These are phyloP conservation scores for Trichocladium antarcticum DNA, from an alignment of 495 filamentous ascomycete genomes.

Conservation along the genomic window DNA sequence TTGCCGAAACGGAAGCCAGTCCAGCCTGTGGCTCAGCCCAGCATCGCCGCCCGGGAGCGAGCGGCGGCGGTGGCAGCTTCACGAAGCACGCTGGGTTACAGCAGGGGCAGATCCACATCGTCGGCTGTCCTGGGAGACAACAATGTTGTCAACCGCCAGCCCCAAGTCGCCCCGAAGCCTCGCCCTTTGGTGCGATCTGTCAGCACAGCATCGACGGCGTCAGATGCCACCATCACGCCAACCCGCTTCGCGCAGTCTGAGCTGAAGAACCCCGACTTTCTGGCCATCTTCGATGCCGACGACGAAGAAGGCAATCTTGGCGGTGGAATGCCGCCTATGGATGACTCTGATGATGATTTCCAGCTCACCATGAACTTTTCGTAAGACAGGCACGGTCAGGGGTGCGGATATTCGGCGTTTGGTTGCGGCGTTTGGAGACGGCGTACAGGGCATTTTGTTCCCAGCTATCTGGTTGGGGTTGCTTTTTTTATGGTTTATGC, in stretches of 20 bases:
- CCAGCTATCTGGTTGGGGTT: background rate
- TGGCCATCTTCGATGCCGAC: conserved; percentile 36
- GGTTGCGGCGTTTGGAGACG: background rate
- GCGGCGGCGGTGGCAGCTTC: conserved; percentile 54
- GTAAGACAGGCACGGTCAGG: background rate
- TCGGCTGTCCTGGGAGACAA: conserved; percentile 25
- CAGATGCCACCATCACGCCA: conserved; percentile 42
- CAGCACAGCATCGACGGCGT: conserved; percentile 33
- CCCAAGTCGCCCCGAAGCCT: conserved; percentile 13
- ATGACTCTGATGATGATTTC: conserved; percentile 31
- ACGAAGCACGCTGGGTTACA: conserved; percentile 68
- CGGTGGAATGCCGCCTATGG: conserved; percentile 8
- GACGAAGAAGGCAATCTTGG: conserved; percentile 25
- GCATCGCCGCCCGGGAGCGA: conserved; percentile 38
- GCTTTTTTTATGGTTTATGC: background rate
- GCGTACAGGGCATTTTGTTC: background rate
- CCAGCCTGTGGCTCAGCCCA: conserved; percentile 28
- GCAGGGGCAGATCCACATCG: conserved; percentile 58
- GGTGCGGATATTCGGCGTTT: background rate
- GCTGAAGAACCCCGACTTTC: conserved; percentile 30
- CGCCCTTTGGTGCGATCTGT: conserved; percentile 22
- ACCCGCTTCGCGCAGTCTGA: conserved; percentile 30
- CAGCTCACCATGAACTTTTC: conserved; percentile 33
- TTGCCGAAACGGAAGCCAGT: conserved; percentile 34
- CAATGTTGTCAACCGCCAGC: background rate